Evolutionary conservation across 148 eudicot species (phyloP).

Genomic region (Tetragonia tetragonoides): DNA sequence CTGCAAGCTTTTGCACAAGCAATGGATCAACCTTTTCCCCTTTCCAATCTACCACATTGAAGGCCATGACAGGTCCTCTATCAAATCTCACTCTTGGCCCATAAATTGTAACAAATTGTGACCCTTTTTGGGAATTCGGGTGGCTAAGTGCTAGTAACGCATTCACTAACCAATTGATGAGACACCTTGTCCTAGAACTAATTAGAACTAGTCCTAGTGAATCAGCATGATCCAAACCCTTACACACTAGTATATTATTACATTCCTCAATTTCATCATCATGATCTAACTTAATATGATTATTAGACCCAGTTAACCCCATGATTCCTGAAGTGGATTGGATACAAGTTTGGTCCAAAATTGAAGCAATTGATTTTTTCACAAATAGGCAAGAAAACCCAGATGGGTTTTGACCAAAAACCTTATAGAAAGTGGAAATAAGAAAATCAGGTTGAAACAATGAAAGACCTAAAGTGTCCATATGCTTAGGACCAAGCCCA

Average conservation of each 20-base stretch:
- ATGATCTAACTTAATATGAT: not conserved
- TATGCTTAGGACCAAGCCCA: conserved; percentile 62
- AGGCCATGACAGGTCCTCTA: conserved; percentile 57
- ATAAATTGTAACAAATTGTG: conserved; percentile 46
- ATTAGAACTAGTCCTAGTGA: conserved; percentile 53
- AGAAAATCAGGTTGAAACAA: conserved; percentile 65
- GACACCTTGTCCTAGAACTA: conserved; percentile 48
- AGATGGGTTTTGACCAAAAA: conserved; percentile 69
- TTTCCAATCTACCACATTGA: conserved; percentile 74
- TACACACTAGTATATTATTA: conserved; percentile 27
- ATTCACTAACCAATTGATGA: conserved; percentile 63
- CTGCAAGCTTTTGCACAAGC: conserved; percentile 72
- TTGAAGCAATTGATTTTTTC: conserved; percentile 42
- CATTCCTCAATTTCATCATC: not conserved
- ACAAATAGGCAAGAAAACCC: conserved; percentile 67
- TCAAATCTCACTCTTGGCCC: conserved; percentile 57
- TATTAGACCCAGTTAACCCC: conserved; percentile 14
- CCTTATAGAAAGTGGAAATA: conserved; percentile 56
- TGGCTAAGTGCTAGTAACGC: conserved; percentile 54
- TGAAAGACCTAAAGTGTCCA: conserved; percentile 78
- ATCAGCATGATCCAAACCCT: conserved; percentile 70
- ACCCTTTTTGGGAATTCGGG: conserved; percentile 47
- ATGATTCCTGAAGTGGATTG: conserved; percentile 35
- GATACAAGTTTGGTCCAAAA: conserved; percentile 19
- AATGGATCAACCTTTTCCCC: conserved; percentile 60